Conservation (phyloP, 1,139 yeast genomes). For the Taphrina deformans region DNA sequence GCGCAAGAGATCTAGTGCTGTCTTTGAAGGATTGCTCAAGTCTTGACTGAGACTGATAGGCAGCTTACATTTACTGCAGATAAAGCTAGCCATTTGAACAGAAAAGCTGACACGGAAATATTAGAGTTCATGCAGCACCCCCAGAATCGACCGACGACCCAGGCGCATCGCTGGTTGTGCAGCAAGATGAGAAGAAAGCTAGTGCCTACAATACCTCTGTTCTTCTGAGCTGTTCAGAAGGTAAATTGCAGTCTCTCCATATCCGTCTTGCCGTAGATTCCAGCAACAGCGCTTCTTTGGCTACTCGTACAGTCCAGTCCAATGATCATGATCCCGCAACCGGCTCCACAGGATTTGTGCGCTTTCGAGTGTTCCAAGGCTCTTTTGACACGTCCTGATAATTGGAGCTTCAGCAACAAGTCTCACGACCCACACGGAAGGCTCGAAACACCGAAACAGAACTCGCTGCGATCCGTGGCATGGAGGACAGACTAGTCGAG, state of each 20-base stretch:
- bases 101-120: not conserved
- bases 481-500: conserved; percentile 20
- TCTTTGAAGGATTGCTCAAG: conserved; percentile 2
- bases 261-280: no score
- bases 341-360: not conserved
- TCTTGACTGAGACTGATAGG: conserved; percentile 12
- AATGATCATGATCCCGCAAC: not conserved
- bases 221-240: no score
- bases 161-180: no score
- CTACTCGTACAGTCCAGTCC: no score
- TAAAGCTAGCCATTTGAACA: conserved; percentile 26
- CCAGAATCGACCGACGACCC: no score
- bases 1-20: conserved; percentile 15
- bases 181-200: no score
- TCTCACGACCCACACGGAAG: not conserved
- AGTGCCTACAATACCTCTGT: no score
- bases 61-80: conserved; percentile 19
- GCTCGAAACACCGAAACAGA: not conserved
- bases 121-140: not conserved
- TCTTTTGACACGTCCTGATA: not conserved
- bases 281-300: no score
- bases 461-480: no score
- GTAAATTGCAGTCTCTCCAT: no score
- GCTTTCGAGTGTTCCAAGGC: no score
- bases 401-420: not conserved